These are phyloP conservation scores for Dimocarpus longan DNA, from an alignment of 345 rosid species.

Conservation along the genomic window DNA sequence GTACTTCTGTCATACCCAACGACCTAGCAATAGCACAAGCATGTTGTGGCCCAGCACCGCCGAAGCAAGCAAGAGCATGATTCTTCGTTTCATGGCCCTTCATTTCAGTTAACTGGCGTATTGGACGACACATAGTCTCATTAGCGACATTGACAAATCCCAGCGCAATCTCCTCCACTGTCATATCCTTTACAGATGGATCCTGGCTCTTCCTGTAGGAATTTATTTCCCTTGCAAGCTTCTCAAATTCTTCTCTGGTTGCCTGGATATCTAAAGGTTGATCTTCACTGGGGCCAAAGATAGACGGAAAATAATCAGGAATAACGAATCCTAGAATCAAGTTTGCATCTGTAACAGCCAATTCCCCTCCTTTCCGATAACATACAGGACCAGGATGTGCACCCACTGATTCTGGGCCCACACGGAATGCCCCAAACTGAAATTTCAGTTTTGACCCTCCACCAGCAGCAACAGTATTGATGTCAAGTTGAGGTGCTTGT, in stretches of 20 bases:
- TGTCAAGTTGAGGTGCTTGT: slow-evolving; percentile 98
- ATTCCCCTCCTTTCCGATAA: slow-evolving; percentile 88
- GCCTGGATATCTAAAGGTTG: slow-evolving; percentile 74
- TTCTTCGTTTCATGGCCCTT: slow-evolving; percentile 95
- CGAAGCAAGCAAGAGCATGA: slow-evolving; percentile 96
- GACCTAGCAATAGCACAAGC: slow-evolving; percentile 96
- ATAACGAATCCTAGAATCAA: slow-evolving; percentile 84
- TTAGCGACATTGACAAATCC: slow-evolving; percentile 95
- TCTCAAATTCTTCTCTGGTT: slow-evolving; percentile 74
- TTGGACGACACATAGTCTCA: slow-evolving; percentile 99
- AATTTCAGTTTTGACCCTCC: slow-evolving; percentile 96
- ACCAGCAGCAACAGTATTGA: slow-evolving; percentile 97
- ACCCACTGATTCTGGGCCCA: slow-evolving; percentile 96
- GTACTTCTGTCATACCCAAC: slow-evolving; percentile 89
- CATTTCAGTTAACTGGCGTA: slow-evolving; percentile 95
- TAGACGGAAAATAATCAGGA: slow-evolving; percentile 93
- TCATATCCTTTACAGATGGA: slow-evolving; percentile 71
- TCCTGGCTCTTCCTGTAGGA: slow-evolving; percentile 80
- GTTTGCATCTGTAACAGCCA: slow-evolving; percentile 96
- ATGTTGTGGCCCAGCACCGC: slow-evolving; percentile 99
- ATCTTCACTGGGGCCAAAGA: slow-evolving; percentile 86
- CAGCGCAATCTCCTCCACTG: slow-evolving; percentile 81
- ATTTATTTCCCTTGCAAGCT: slow-evolving; percentile 76
- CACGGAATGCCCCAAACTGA: slow-evolving; percentile 88
- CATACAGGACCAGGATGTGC: slow-evolving; percentile 99